These are phyloP conservation scores for Rosa hybrid DNA, from an alignment of 331 rosid genomes.

Conservation along the genomic window DNA sequence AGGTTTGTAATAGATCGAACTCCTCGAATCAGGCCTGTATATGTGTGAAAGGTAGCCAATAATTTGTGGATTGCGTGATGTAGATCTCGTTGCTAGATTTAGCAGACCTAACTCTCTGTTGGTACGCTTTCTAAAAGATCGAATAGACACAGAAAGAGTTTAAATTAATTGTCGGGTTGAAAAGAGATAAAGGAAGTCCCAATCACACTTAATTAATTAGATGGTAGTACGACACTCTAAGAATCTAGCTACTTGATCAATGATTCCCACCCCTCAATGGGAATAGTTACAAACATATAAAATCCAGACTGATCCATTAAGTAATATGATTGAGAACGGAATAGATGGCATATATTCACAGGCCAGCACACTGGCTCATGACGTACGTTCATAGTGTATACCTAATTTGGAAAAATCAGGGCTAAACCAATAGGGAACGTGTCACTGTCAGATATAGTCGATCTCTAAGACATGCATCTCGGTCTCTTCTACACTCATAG, in stretches of 20 bases:
- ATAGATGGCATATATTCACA: neutral
- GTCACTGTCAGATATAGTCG: neutral
- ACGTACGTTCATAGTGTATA: neutral
- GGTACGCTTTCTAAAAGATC: neutral
- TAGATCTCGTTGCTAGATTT: conserved; percentile 6
- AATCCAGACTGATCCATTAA: neutral
- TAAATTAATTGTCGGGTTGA: neutral
- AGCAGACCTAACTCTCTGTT: neutral
- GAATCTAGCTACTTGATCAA: neutral
- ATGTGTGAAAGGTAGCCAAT: neutral
- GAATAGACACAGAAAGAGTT: neutral
- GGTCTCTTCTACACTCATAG: neutral
- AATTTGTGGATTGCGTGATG: neutral
- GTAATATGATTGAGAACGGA: neutral
- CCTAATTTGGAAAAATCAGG: conserved; percentile 7
- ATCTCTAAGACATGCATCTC: no score
- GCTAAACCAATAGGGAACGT: neutral
- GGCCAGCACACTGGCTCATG: neutral
- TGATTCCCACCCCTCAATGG: neutral
- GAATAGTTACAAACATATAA: neutral
- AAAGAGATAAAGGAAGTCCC: neutral
- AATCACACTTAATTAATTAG: neutral
- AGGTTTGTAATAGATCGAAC: neutral
- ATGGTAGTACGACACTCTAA: neutral
- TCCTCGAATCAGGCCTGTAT: neutral